Base-by-base conservation (phyloP, 2,329 filamentous ascomycete species). In the Exserohilum turcica region DNA sequence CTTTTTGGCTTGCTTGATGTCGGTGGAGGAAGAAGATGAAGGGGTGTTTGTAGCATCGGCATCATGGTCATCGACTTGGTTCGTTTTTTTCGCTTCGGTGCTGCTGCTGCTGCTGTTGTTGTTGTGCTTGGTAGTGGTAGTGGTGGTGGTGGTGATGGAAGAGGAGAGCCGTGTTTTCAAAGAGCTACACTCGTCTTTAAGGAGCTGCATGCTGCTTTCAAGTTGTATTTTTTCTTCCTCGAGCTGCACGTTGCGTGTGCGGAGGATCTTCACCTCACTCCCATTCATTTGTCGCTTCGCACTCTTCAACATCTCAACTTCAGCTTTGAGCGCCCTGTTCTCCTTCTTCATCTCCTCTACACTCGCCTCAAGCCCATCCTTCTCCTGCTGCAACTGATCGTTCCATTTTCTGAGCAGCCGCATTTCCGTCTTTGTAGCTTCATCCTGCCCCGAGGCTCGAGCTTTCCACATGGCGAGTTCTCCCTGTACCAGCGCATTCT, bases 351-450 rank as follows among this genome's bases (percentile, higher is more conserved):
- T 10, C 29, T 31, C 21, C 13, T 32, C 19, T 24, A 39, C 24
- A 6, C 3, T 29, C 21, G 15, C 36, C 28, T 33, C 7, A 18
- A 46, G 16, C 6, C 12, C 28, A 10, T 35, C 19, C 8, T 18
- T 52, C 12, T 52, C 43, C 6, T 47, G 42, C 44, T 27, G 13
- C 1, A 52, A 19, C 19, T 36, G 39, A 19, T 13, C 16, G 21
- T 52, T 47, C 29, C 48, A 40, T 18, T 52, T 28, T 15, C 43
- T 31, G 16, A 47, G 28, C 8, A 52, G 21, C 35, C 32, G 33
- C 16, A 47, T 47, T 6, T 52, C 48, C 10, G 48, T 47, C 13
- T n/a, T 47, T 13, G 35, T 38, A 3, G 19, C 21, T 19, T 52
- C 43, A 24, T 35, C 35, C 9, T 40, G 19, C 18, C 36, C 43